Evolutionary conservation across 164 flowering plant species (phyloP).

Genomic region (Umbilicus rupestris): DNA sequence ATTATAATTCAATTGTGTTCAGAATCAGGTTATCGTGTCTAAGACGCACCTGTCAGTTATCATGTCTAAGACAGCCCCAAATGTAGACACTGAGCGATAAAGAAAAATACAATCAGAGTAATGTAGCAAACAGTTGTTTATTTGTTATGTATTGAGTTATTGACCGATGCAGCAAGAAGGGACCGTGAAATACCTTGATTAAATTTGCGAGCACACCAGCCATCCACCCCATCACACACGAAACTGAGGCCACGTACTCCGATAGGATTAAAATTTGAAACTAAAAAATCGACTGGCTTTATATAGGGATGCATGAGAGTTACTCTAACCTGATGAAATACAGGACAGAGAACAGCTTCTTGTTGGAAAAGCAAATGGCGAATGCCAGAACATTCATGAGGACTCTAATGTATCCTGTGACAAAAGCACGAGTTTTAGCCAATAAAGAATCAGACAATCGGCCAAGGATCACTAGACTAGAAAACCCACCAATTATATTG

Average conservation of each 20-base stretch:
- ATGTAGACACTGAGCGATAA: constrained; percentile 76
- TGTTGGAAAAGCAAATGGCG: constrained; percentile 57
- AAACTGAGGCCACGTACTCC: constrained; percentile 41
- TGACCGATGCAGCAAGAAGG: not conserved
- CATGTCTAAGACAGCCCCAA: constrained; percentile 98
- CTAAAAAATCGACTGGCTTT: not conserved
- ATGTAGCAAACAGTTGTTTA: not conserved
- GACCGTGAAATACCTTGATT: constrained; percentile 69
- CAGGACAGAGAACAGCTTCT: constrained; percentile 57
- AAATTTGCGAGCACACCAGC: constrained; percentile 94
- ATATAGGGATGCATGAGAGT: not conserved
- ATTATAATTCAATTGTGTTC: constrained; percentile 20
- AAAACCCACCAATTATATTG: constrained; percentile 49
- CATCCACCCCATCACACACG: constrained; percentile 90
- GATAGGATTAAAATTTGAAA: not conserved
- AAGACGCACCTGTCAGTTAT: constrained; percentile 86
- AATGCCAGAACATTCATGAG: constrained; percentile 62
- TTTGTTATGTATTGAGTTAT: not conserved
- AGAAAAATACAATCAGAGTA: not conserved
- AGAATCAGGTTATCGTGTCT: no score
- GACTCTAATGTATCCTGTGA: constrained; percentile 72
- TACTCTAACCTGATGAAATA: constrained; percentile 53
- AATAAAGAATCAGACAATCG: not conserved
- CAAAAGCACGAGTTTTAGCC: not conserved
- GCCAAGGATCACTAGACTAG: not conserved